Conservation (phyloP, 257 asterid species). For the Solanum clarkiae region DNA sequence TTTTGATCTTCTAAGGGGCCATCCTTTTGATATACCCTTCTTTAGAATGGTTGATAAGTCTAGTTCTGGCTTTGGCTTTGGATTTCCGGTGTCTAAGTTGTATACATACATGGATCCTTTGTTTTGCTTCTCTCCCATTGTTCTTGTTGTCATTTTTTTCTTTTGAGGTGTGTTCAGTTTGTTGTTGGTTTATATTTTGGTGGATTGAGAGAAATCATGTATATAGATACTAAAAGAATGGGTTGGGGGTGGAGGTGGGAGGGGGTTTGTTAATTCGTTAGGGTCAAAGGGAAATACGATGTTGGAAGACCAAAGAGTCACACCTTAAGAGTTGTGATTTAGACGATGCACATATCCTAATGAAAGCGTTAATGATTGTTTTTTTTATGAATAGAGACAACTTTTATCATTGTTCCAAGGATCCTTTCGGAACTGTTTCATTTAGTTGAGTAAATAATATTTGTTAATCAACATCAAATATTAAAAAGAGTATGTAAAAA, state of each 20-base stretch:
- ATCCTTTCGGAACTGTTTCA: background rate
- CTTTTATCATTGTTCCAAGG: background rate
- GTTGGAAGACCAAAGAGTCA: background rate
- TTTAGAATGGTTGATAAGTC: conserved; percentile 10
- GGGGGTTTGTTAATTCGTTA: background rate
- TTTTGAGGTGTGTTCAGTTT: background rate
- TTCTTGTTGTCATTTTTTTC: conserved; percentile 15
- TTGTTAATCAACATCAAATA: no score
- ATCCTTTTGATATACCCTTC: conserved; percentile 8
- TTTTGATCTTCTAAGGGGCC: conserved; percentile 44
- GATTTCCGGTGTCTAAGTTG: conserved; percentile 18
- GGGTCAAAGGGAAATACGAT: background rate
- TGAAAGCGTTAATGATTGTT: accelerated
- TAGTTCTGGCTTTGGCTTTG: background rate
- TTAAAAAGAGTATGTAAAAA: background rate
- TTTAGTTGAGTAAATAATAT: background rate
- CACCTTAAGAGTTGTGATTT: background rate
- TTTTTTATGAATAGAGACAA: background rate
- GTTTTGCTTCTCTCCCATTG: conserved; percentile 13
- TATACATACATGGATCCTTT: conserved; percentile 40
- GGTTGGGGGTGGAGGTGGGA: no score
- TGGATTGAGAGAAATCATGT: background rate
- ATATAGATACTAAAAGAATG: background rate
- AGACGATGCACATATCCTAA: background rate
- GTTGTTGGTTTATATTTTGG: background rate